These are phyloP conservation scores for Backusella liffmaniae DNA, from an alignment of 192 early-diverging fungal genomes.

Conservation along the genomic window DNA sequence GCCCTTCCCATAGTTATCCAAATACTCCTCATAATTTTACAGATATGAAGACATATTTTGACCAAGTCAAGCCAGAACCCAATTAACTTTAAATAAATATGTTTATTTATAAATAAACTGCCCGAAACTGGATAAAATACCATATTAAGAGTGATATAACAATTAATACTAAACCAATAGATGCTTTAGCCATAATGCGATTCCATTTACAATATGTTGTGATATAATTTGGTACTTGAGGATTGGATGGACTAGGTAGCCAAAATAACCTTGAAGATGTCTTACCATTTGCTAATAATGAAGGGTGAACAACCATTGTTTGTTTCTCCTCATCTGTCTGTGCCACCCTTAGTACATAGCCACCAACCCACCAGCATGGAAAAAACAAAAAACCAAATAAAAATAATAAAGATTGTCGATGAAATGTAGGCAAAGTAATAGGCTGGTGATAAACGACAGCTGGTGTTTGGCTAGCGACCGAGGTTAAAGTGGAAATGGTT, in stretches of 20 bases:
- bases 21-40: neutral
- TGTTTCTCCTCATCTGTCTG: neutral
- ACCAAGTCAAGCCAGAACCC: neutral
- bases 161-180: neutral
- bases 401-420: slow-evolving; percentile 23
- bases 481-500: neutral
- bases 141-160: slow-evolving; percentile 9
- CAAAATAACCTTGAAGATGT: slow-evolving; percentile 8
- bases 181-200: slow-evolving; percentile 4
- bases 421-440: slow-evolving; percentile 2
- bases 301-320: slow-evolving; percentile 14
- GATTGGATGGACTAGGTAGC: neutral
- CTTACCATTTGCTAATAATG: slow-evolving; percentile 15
- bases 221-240: neutral
- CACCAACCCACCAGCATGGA: slow-evolving; percentile 29
- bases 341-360: neutral
- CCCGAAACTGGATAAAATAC: slow-evolving; percentile 7
- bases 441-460: neutral
- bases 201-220: neutral
- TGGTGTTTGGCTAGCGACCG: neutral
- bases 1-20: neutral
- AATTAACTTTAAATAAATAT: neutral
- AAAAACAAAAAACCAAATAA: slow-evolving; percentile 28
- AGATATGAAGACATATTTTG: neutral
- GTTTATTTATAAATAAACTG: slow-evolving; percentile 2